A percentile compares a stretch with the other conserved stretches of the same genome.
Evolutionary conservation across 306 rosid species (phyloP).

Genomic region (Arachis stenosperma): DNA sequence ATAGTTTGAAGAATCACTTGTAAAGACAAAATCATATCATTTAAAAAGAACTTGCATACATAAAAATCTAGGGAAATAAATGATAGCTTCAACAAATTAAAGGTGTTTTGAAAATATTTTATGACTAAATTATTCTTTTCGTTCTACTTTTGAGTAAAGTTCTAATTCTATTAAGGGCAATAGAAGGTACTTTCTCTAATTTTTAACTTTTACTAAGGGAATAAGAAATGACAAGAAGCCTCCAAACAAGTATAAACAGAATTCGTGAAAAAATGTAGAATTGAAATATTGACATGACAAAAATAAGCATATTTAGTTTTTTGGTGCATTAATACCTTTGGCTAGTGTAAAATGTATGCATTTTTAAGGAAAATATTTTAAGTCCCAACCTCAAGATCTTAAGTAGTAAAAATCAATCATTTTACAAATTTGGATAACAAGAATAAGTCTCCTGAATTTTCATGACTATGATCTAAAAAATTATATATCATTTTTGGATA

Average conservation of each 20-base stretch:
- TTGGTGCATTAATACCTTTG: constrained; percentile 28
- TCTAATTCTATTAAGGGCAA: constrained; percentile 19
- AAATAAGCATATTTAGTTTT: not conserved
- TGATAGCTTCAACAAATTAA: constrained; percentile 13
- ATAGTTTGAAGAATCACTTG: constrained; percentile 86
- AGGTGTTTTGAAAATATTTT: constrained; percentile 20
- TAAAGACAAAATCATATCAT: constrained; percentile 33
- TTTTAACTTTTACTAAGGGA: not conserved
- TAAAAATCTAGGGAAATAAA: constrained; percentile 22
- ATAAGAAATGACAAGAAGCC: constrained; percentile 26
- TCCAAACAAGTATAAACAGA: constrained; percentile 20
- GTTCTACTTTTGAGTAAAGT: constrained; percentile 10
- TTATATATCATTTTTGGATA: not conserved
- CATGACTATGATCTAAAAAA: constrained; percentile 13
- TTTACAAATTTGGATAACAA: not conserved
- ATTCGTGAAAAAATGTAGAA: constrained; percentile 7
- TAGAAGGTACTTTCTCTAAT: not conserved
- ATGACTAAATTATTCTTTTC: not conserved
- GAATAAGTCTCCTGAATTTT: not conserved
- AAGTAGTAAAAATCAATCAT: constrained; percentile 4
- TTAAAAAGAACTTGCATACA: constrained; percentile 5
- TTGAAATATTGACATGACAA: constrained; percentile 19
- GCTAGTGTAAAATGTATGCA: constrained; percentile 9
- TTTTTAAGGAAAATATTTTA: constrained; percentile 7
- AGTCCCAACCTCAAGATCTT: constrained; percentile 26